phyloP scores from a whole-genome alignment of 2,329 filamentous ascomycete species.

The Fusarium tanahbumbuense region DNA sequence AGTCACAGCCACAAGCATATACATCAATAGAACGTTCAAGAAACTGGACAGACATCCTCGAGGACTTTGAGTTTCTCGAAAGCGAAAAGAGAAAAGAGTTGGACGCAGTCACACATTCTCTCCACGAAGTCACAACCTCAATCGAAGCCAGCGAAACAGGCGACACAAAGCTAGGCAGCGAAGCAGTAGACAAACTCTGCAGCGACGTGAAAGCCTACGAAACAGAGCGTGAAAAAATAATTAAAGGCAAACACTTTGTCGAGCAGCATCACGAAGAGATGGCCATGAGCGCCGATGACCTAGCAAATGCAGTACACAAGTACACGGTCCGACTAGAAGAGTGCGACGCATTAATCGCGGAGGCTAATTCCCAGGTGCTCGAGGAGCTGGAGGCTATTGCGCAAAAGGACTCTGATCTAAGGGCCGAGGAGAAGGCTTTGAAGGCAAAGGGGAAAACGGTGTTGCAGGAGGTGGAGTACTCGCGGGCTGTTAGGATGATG shows the following conservation, averaged over 20 bases:
- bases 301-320: background rate
- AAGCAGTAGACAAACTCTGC: background rate
- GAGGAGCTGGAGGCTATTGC: background rate
- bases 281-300: background rate
- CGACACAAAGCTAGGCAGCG: background rate
- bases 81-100: conserved; percentile 1
- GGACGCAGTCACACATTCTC: background rate
- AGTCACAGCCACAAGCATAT: background rate
- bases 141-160: background rate
- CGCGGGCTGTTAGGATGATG: background rate
- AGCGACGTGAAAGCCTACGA: conserved; percentile 1
- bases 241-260: background rate
- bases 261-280: background rate
- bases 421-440: background rate
- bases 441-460: background rate
- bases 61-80: background rate
- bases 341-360: background rate
- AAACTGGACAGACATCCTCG: background rate
- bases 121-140: background rate
- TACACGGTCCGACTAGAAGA: background rate
- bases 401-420: background rate
- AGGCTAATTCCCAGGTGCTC: background rate
- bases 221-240: background rate
- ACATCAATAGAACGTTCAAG: background rate
- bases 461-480: background rate